phyloP scores from a whole-genome alignment of 371 early-diverging fungal species.

The Actinomortierella wolfii region DNA sequence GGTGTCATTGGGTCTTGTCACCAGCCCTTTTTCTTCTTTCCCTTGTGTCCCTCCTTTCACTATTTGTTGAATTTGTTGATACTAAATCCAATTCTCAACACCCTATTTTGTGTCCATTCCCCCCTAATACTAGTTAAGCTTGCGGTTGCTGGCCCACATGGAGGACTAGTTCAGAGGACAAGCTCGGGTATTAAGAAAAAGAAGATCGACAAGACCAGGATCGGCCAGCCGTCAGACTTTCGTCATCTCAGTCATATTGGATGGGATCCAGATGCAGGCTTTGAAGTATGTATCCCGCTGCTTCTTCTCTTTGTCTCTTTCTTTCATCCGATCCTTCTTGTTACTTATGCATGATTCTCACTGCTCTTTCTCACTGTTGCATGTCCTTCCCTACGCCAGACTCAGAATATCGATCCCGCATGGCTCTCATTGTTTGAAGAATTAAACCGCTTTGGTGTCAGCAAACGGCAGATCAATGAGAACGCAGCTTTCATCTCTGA shows the following conservation, averaged over 20 bases:
- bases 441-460: slow-evolving; percentile 79
- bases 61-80: background rate
- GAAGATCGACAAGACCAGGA: slow-evolving; percentile 73
- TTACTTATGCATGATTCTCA: too few relatives aligned
- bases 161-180: slow-evolving; percentile 29
- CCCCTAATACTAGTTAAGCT: too few relatives aligned
- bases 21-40: background rate
- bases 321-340: too few relatives aligned
- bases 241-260: slow-evolving; percentile 85
- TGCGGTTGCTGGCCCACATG: slow-evolving; percentile 14
- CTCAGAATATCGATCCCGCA: slow-evolving; percentile 79
- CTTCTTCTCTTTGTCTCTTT: too few relatives aligned
- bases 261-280: slow-evolving; percentile 79
- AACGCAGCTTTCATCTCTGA: slow-evolving; percentile 38
- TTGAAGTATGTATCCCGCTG: slow-evolving; percentile 54
- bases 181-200: slow-evolving; percentile 16
- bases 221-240: slow-evolving; percentile 78
- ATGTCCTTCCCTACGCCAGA: too few relatives aligned
- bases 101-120: background rate
- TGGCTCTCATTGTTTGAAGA: slow-evolving; percentile 79
- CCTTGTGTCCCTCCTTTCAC: background rate
- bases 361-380: too few relatives aligned
- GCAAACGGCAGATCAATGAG: slow-evolving; percentile 58
- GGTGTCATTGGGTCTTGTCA: too few relatives aligned
- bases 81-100: background rate